Evolutionary conservation across 2,329 filamentous ascomycete species (phyloP), one percentile per base, ranked within the genome.

Genomic region (Xenoacremonium recifei): DNA sequence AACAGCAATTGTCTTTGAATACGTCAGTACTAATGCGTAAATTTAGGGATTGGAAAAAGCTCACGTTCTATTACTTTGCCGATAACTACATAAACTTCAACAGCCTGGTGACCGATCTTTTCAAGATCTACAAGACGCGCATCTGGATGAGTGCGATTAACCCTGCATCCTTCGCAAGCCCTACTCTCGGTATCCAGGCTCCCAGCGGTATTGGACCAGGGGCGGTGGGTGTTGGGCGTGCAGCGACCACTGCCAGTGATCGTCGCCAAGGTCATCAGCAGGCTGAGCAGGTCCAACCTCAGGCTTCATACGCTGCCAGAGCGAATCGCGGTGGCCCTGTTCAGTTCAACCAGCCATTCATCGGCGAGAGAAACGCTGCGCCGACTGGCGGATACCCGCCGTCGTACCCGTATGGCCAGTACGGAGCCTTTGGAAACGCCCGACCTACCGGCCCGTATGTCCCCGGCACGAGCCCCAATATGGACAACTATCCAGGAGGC

Each of bases 91-190:
- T 99, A 74, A 97, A 97, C 70, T 99, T 99, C 77, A 99, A 99
- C 64, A 89, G 89, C 3, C 80, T 99, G 13, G 93, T 99, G 39
- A 96, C 91, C 0, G 93, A 99, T 62, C 76, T 99, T 11, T 99
- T 97, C 79, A 97, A 97, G 69, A 92, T 97, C 49, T 99, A 97
- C 77, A 99, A 99, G 73, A 96, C 92, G 17, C 83, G 95, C 55
- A 99, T 99, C 58, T 99, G 93, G 93, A 96, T 99, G 89, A 97
- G 92, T 4, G 93, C 93, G 4, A 95, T 99, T 66, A 99, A 99
- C 63, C 93, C 93, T 6, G 93, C 92, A 5, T 96, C 92, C 0
- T 96, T 97, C 65, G 87, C 87, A 18, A 91, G 84, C 49, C 86
- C 87, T 15, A 82, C 82, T 3, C 73, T 88, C 36, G 85, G 85